Conservation (phyloP, 1,284 basidiomycete genomes). For the Apiotrichum porosum region DNA sequence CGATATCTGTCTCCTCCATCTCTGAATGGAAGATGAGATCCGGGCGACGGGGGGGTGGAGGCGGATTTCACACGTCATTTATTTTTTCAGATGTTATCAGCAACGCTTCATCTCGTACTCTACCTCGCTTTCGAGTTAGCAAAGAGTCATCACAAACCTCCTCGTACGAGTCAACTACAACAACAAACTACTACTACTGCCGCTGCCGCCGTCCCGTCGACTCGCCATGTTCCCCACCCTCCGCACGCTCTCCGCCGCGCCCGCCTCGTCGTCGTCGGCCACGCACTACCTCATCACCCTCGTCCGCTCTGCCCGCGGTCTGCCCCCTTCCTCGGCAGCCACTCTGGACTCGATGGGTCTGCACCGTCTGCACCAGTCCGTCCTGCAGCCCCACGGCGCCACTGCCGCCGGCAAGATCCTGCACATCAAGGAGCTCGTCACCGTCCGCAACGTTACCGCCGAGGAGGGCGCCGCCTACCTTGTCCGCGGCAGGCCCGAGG, state of each 20-base stretch:
- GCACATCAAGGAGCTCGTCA: slow-evolving; percentile 54
- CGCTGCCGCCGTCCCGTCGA: slow-evolving; percentile 1
- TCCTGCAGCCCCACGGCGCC: slow-evolving; percentile 48
- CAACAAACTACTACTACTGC: not conserved
- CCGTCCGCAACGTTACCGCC: slow-evolving; percentile 51
- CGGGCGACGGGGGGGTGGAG: no score
- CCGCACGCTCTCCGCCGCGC: slow-evolving; percentile 1
- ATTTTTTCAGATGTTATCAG: not conserved
- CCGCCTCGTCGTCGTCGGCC: not conserved
- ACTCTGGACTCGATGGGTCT: slow-evolving; percentile 51
- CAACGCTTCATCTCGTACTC: not conserved
- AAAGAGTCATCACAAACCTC: not conserved
- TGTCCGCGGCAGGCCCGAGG: slow-evolving; percentile 33
- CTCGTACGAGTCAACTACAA: not conserved
- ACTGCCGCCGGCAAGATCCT: slow-evolving; percentile 51
- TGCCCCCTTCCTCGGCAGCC: slow-evolving; percentile 45
- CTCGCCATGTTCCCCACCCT: slow-evolving; percentile 13
- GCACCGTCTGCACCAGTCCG: slow-evolving; percentile 49
- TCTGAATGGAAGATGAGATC: no score
- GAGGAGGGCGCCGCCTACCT: slow-evolving; percentile 26
- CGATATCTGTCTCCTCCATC: no score
- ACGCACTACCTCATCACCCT: slow-evolving; percentile 53
- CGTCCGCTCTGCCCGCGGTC: slow-evolving; percentile 51
- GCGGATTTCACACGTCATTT: slow-evolving; percentile 4
- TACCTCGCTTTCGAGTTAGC: not conserved